phyloP scores from a whole-genome alignment of 495 filamentous ascomycete species.

The Neurospora sp. region DNA sequence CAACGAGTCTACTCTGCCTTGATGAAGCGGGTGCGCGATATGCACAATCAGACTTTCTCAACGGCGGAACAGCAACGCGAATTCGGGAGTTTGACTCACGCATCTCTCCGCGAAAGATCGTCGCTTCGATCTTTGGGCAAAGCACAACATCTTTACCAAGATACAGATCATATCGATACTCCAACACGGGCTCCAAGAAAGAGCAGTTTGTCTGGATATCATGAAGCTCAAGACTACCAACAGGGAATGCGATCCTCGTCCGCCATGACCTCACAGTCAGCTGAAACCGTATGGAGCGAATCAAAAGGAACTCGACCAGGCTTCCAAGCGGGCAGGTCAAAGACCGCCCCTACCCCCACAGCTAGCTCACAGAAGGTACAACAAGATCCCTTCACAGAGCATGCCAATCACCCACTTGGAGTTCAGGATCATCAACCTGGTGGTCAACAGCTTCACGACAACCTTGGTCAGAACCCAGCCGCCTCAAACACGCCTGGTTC shows the following conservation, averaged over 20 bases:
- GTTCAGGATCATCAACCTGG: not conserved
- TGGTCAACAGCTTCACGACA: conserved; percentile 4
- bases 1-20: conserved; percentile 64
- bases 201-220: not conserved
- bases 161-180: not conserved
- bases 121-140: not conserved
- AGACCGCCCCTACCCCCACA: not conserved
- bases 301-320: not conserved
- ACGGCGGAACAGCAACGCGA: conserved; percentile 23
- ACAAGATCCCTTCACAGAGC: conserved; percentile 3
- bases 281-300: not conserved
- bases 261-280: not conserved
- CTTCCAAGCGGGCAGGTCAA: not conserved
- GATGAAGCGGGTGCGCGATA: conserved; percentile 50
- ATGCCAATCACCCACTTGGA: not conserved
- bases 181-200: not conserved
- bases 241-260: not conserved
- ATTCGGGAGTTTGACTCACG: not conserved
- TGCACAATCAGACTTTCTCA: conserved; percentile 19
- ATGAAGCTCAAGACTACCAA: not conserved
- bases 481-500: conserved; percentile 36
- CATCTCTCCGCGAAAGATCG: not conserved
- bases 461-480: conserved; percentile 19
- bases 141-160: not conserved
- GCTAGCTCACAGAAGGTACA: not conserved